Percentiles rank a stretch among this genome's conserved stretches.
phyloP scores from a whole-genome alignment of 768 basidiomycete species.

The Mycena alexandri region DNA sequence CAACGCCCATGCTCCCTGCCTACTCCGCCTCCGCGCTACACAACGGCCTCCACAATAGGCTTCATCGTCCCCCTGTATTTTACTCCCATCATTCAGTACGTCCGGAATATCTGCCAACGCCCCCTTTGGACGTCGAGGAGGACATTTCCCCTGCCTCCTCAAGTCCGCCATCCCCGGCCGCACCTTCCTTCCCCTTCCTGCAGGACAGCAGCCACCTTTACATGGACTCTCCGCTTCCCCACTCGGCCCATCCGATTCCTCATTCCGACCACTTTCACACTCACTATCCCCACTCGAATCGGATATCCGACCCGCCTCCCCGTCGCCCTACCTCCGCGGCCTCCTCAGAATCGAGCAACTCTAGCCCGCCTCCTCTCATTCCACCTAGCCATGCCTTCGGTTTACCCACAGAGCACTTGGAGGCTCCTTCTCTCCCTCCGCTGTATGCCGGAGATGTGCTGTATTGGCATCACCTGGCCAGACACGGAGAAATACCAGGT shows the following conservation, averaged over 20 bases:
- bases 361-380: slow-evolving; percentile 45
- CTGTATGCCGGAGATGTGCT: slow-evolving; percentile 73
- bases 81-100: slow-evolving; percentile 39
- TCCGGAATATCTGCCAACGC: slow-evolving; percentile 53
- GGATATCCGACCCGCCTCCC: slow-evolving; percentile 25
- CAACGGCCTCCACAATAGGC: slow-evolving; percentile 21
- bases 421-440: slow-evolving; percentile 52
- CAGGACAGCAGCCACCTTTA: slow-evolving; percentile 34
- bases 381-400: slow-evolving; percentile 42
- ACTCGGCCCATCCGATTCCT: slow-evolving; percentile 29
- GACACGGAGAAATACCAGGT: slow-evolving; percentile 79
- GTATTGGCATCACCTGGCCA: slow-evolving; percentile 82
- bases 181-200: slow-evolving; percentile 45
- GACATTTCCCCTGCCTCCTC: slow-evolving; percentile 42
- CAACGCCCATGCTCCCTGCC: slow-evolving; percentile 31
- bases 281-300: slow-evolving; percentile 40
- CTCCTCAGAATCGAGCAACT: slow-evolving; percentile 36
- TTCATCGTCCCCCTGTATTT: slow-evolving; percentile 27
- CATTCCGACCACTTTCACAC: slow-evolving; percentile 42
- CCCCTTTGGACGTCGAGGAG: slow-evolving; percentile 55
- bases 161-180: slow-evolving; percentile 41
- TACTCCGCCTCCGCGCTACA: slow-evolving; percentile 35
- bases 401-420: slow-evolving; percentile 54
- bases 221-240: slow-evolving; percentile 31
- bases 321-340: slow-evolving; percentile 37